Evolutionary conservation across 2,329 filamentous ascomycete species (phyloP), one percentile per base, ranked within the genome.

Genomic region (Epichloe brachyelytri): DNA sequence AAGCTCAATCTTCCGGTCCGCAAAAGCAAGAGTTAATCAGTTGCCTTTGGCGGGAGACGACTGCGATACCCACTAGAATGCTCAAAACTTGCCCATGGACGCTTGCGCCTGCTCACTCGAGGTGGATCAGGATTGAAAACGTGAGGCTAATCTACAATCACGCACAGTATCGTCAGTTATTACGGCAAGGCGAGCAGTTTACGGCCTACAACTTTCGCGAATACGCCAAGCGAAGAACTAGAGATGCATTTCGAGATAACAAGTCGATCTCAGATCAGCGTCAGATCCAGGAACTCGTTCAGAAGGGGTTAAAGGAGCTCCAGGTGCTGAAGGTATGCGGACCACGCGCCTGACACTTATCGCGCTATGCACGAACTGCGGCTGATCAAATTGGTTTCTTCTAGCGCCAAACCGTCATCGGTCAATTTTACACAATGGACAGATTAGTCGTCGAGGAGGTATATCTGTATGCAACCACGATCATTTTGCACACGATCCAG

Each of bases 171-270:
- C 90, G 93, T 58, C 91, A 91, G 63, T 75, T 98, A 61, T 76
- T 97, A 62, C 86, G 90, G 60, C 86, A 93, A 68, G 83, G 88
- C 55, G 77, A 78, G 55, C 86, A 95, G 64, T 97, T 98, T 69
- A 80, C 88, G 55, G 82, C 86, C 59, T 98, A 97, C 76, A 98
- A 97, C 72, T 98, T 96, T 77, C 82, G 93, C 71, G 91, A 96
- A 68, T 98, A 98, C 70, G 90, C 93, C 50, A 86, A 83, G 70
- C 84, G 93, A 64, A 81, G 91, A 68, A 95, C 93, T 65, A 80
- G 79, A 66, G 93, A 97, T 73, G 84, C 88, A 4, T 98, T 97
- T 69, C 80, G 85, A 61, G 88, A 95, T 67, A 78, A 94, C 68
- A 78, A 80, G 68, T 65, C 69, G 51, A 84, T 88, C 61, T 72